Conservation (phyloP, 2,329 filamentous ascomycete genomes). For the Raffaelea arxii region DNA sequence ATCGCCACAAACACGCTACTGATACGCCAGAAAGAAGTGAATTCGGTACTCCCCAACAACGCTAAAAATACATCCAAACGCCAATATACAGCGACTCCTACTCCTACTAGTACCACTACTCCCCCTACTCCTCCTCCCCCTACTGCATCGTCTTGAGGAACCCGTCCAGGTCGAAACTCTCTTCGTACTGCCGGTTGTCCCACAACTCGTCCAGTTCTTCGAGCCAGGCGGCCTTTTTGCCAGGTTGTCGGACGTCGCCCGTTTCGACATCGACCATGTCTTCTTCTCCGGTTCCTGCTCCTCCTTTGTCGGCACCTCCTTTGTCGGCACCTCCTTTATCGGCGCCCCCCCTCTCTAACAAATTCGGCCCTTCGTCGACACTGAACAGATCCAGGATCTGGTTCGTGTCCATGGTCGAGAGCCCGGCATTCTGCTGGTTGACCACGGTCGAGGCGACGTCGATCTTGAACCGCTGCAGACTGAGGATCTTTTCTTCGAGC, state of each 20-base stretch:
- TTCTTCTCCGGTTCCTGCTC: constrained; percentile 38
- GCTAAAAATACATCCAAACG: no score
- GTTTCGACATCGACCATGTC: constrained; percentile 91
- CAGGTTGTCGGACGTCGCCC: constrained; percentile 85
- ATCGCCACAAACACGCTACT: no score
- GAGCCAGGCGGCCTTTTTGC: constrained; percentile 84
- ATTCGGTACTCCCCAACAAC: no score
- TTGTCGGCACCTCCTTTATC: constrained; percentile 42
- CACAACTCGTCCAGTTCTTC: constrained; percentile 93
- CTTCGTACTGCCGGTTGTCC: constrained; percentile 96
- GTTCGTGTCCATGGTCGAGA: constrained; percentile 95
- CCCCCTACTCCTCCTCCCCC: constrained; percentile 2
- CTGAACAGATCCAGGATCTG: constrained; percentile 97
- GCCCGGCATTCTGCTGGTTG: constrained; percentile 94
- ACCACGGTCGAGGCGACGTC: constrained; percentile 97
- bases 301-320: constrained; percentile 16
- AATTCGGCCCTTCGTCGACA: constrained; percentile 65
- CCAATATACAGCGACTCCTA: no score
- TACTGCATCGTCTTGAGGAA: constrained; percentile 90
- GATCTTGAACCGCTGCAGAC: constrained; percentile 97
- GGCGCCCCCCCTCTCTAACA: no score
- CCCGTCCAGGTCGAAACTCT: constrained; percentile 92
- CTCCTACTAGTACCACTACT: neutral
- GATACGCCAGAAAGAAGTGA: no score
- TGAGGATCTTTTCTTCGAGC: constrained; percentile 96